A percentile compares a stretch with the other conserved stretches of the same genome.
Evolutionary conservation across 257 asterid species (phyloP).

Genomic region (Voacanga thouarsii): DNA sequence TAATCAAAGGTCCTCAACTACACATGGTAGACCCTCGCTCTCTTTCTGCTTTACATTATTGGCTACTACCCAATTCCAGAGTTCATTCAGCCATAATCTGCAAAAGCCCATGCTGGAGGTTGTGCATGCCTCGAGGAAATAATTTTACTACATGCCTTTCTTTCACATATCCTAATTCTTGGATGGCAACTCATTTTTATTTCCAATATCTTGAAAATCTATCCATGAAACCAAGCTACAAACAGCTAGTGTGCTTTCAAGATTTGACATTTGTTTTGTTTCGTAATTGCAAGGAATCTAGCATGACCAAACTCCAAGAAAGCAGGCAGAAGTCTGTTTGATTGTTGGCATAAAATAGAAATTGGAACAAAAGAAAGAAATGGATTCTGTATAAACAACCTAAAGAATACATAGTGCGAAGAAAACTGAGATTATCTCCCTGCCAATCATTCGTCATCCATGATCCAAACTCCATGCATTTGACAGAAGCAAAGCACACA

Average conservation of each 20-base stretch:
- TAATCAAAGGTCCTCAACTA: neutral
- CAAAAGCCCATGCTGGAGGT: neutral
- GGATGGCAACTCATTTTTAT: no score
- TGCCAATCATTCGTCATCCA: neutral
- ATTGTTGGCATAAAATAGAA: no score
- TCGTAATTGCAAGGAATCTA: no score
- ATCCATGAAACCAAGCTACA: neutral
- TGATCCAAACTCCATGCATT: neutral
- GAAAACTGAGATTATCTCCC: neutral
- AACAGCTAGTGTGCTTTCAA: neutral
- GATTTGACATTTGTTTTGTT: no score
- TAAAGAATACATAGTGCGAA: neutral
- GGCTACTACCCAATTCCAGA: neutral
- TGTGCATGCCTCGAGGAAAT: neutral
- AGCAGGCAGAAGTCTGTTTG: no score
- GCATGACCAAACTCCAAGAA: no score
- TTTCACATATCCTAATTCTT: no score
- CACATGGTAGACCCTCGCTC: constrained; percentile 28
- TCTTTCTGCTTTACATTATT: neutral
- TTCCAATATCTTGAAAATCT: neutral
- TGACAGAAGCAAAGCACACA: neutral
- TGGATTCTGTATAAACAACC: no score
- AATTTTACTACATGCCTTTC: neutral
- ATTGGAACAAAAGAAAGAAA: no score
- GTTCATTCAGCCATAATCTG: neutral